Conservation (phyloP, 352 stramenopile species). For the Pythium plurisporium region DNA sequence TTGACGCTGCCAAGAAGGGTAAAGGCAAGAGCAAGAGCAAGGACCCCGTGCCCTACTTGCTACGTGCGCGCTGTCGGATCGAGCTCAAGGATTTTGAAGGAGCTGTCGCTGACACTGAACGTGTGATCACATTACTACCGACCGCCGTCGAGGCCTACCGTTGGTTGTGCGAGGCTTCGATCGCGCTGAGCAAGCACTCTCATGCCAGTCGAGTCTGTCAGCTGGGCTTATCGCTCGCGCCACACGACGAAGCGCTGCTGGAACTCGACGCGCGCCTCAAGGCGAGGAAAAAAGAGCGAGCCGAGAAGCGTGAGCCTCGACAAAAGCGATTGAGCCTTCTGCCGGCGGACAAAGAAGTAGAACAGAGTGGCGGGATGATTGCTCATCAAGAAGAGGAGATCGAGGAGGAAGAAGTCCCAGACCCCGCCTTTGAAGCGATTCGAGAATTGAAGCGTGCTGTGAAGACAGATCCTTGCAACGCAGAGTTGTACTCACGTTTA, state of each 20-base stretch:
- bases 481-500: background rate
- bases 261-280: background rate
- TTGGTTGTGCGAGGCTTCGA: slow-evolving; percentile 12
- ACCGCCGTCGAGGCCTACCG: slow-evolving; percentile 13
- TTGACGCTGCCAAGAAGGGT: slow-evolving; percentile 6
- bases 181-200: slow-evolving; percentile 1
- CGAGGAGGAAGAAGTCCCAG: background rate
- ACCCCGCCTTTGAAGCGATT: slow-evolving; percentile 11
- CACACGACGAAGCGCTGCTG: slow-evolving; percentile 10
- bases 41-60: slow-evolving; percentile 16
- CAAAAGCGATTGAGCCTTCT: too few species aligned
- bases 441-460: slow-evolving; percentile 12
- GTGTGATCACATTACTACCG: slow-evolving; percentile 17
- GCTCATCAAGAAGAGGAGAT: background rate
- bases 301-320: background rate
- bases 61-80: slow-evolving; percentile 13
- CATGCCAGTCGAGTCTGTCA: slow-evolving; percentile 15
- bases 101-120: slow-evolving; percentile 11
- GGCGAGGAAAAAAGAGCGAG: background rate
- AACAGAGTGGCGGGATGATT: background rate
- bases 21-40: slow-evolving; percentile 17
- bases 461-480: slow-evolving; percentile 1
- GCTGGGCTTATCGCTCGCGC: slow-evolving; percentile 4
- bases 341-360: background rate
- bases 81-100: slow-evolving; percentile 15